phyloP scores from a whole-genome alignment of 345 rosid species.

The Excoecaria cochinchinensis region DNA sequence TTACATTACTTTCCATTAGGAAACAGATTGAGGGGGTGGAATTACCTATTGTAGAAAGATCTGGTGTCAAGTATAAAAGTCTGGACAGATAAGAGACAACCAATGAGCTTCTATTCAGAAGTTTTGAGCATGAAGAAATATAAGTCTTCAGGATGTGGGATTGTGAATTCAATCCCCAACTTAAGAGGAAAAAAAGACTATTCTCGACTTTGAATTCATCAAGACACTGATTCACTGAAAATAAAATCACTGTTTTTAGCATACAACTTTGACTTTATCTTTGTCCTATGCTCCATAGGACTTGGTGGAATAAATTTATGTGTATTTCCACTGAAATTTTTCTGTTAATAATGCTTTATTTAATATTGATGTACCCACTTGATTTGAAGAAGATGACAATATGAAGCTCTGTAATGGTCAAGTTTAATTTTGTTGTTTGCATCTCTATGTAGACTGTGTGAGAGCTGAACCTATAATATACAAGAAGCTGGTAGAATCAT shows the following conservation, averaged over 20 bases:
- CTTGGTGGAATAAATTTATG: no score
- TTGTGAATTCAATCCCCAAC: no score
- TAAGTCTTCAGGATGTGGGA: no score
- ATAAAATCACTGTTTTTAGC: not conserved
- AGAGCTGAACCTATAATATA: slow-evolving; percentile 89
- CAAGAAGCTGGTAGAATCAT: slow-evolving; percentile 61
- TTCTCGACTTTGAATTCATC: not conserved
- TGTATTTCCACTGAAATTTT: not conserved
- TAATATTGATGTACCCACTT: not conserved
- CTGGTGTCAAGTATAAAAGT: not conserved
- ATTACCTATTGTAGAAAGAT: not conserved
- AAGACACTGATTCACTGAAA: no score
- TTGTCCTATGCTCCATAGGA: not conserved
- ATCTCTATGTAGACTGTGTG: slow-evolving; percentile 57
- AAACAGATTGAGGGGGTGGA: not conserved
- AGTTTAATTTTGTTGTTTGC: not conserved
- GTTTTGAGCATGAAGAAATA: no score
- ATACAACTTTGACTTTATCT: not conserved
- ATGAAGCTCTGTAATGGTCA: not conserved
- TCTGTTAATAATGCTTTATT: not conserved
- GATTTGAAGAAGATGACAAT: not conserved
- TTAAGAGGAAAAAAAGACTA: no score
- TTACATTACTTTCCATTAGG: no score
- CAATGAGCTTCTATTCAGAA: no score
- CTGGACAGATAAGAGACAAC: no score